Base-by-base conservation (phyloP, 139 green algal species). In the Micromonas pusilla region DNA sequence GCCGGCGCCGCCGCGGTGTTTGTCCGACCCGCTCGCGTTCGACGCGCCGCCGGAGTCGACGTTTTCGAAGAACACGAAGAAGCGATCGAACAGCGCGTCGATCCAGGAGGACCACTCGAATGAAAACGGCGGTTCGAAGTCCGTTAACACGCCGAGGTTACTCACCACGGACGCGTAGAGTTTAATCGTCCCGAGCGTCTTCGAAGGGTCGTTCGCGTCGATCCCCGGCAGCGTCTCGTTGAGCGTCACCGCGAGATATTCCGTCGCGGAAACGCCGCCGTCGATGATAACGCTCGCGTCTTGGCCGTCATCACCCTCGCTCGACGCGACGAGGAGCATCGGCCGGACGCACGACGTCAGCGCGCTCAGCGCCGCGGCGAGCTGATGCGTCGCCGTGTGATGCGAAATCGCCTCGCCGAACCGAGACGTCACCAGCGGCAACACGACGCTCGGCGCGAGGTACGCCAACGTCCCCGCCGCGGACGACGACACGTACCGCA, bases 131-230 rank as follows among this genome's bases (percentile, higher is more conserved):
- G 75, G 16, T n/a, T 63, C 16, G 30, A 70, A 32, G 28, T 82
- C 76, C 23, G 54, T 52, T 1, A 84, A 54, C 13, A 19, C 25
- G 5, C 76, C 45, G 6, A 84, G 16, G 25, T 78, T 67, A 9
- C 9, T 72, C 31, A 96, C 73, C 19, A 91, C 90, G 21, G 79
- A 70, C 75, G 79, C 84, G 83, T 86, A 94, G 65, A 97, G 88
- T 31, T 89, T 81, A 77, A 97, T 88, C 25, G 87, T 89, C 5
- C 91, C 88, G 0, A 87, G 74, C 1, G 90, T 96, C 83, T 97
- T 97, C 72, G 77, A 80, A 31, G 90, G 83, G 77, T 97, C 93
- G 81, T 97, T 97, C 28, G 93, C 93, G 77, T 97, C 93, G 54
- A 97, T 91, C n/a, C 88, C 93, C 0, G 93, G 92, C 63, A 97